These are phyloP conservation scores for Punica granatum DNA, from an alignment of 345 rosid genomes.

Conservation along the genomic window DNA sequence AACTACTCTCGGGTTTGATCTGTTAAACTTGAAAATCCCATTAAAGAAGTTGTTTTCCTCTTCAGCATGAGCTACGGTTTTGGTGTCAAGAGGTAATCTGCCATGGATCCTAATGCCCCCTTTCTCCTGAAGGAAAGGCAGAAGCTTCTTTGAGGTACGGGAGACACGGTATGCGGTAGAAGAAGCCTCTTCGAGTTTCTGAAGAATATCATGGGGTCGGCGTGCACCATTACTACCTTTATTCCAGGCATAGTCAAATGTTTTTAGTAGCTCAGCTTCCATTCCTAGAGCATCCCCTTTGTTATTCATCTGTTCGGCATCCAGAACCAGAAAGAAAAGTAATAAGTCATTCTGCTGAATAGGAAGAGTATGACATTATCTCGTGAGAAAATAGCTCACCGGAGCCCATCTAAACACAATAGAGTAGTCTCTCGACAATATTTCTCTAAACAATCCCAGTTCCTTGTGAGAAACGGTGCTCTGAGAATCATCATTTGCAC, in stretches of 20 bases:
- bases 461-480: conserved; percentile 13
- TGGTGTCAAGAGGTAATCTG: conserved; percentile 24
- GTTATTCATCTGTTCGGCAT: conserved; percentile 41
- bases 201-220: conserved; percentile 48
- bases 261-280: conserved; percentile 47
- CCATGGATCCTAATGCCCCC: conserved; percentile 59
- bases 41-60: conserved; percentile 26
- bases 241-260: conserved; percentile 93
- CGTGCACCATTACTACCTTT: conserved; percentile 65
- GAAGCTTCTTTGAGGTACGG: conserved; percentile 24
- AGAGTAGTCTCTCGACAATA: conserved; percentile 40
- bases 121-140: conserved; percentile 30
- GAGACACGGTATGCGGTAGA: conserved; percentile 25
- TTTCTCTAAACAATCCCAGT: conserved; percentile 39
- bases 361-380: neutral
- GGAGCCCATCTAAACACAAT: conserved; percentile 73
- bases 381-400: conserved; percentile 26
- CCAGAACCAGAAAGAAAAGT: neutral
- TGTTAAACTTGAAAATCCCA: conserved; percentile 39
- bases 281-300: conserved; percentile 54
- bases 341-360: neutral
- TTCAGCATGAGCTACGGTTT: conserved; percentile 14
- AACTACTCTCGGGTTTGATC: conserved; percentile 47
- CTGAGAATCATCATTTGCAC: conserved; percentile 11
- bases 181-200: conserved; percentile 36